These are phyloP conservation scores for Apiosordaria backusii DNA, from an alignment of 495 filamentous ascomycete species.

Conservation along the genomic window DNA sequence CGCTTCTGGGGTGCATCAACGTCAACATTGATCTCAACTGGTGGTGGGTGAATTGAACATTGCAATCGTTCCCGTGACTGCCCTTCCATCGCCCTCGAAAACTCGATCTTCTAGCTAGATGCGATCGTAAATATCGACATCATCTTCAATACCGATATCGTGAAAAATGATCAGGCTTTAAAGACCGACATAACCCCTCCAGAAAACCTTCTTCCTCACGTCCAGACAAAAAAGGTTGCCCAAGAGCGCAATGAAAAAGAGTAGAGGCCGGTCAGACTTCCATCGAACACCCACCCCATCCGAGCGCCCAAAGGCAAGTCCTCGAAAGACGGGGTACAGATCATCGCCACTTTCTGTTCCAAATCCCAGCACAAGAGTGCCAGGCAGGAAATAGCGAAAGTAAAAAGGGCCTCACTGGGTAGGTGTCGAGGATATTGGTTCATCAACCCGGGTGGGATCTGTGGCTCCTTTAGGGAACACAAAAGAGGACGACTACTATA, in stretches of 20 bases:
- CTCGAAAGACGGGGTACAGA: slow-evolving; percentile 51
- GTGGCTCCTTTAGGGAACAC: slow-evolving; percentile 69
- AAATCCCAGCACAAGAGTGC: slow-evolving; percentile 44
- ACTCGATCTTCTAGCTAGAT: no score
- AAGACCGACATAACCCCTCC: no score
- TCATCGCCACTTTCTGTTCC: slow-evolving; percentile 61
- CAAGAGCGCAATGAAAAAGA: slow-evolving; percentile 41
- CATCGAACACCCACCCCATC: slow-evolving; percentile 56
- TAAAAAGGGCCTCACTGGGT: slow-evolving; percentile 52
- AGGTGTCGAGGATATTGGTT: slow-evolving; percentile 55
- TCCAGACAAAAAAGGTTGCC: slow-evolving; percentile 22
- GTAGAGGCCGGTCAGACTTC: slow-evolving; percentile 58
- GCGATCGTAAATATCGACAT: no score
- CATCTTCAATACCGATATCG: no score
- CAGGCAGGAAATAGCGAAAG: slow-evolving; percentile 44
- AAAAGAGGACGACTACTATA: slow-evolving; percentile 80
- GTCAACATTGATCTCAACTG: background rate
- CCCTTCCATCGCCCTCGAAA: no score
- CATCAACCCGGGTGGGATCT: slow-evolving; percentile 63
- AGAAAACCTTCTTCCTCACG: slow-evolving; percentile 43
- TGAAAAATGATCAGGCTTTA: no score
- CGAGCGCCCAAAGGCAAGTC: slow-evolving; percentile 52
- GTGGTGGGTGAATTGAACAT: background rate
- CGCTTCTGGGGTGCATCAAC: background rate
- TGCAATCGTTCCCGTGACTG: background rate